Evolutionary conservation across 306 rosid species (phyloP), one percentile per base, ranked within the genome.

Genomic region (Delonix regia): DNA sequence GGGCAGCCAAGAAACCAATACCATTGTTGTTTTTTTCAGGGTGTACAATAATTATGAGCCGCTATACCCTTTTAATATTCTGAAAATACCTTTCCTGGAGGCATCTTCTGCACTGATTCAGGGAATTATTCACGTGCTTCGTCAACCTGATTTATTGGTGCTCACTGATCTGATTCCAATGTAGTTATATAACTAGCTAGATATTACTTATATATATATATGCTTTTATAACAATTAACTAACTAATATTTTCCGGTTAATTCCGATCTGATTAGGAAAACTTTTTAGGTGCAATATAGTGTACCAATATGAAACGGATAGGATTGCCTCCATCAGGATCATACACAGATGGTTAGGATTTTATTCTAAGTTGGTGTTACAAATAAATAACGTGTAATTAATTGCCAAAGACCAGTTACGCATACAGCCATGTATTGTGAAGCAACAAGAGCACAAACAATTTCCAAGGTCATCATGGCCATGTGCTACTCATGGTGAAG

Each of bases 31-130:
- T 42, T 79, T 75, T 60, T 18, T 60, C 66, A 28, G 59, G 47
- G 75, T 73, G 25, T 63, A 44, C 39, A 28, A 67, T 81, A 1
- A 30, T 30, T 25, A n/a, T 41, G 47, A 33, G 77, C 45, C 52
- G 36, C 18, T 44, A 9, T 65, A 14, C 55, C 45, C 38, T 78
- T 76, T 76, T 33, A 74, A 36, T 45, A 73, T 60, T 76, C 69
- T 59, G 63, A 56, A 76, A 73, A 77, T 69, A 25, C 65, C n/a
- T 55, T 57, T 18, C 62, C 11, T 16, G 49, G 74, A 80, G 78
- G 88, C 86, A 87, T 87, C 83, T 78, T 74, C 77, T 78, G 90
- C 91, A 83, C 51, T 33, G 77, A 80, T 80, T 87, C 87, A 78
- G 87, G 90, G 83, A 83, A 83, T 84, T 74, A 56, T 81, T 68